phyloP scores from a whole-genome alignment of 331 rosid species.

The Cydonia oblonga region DNA sequence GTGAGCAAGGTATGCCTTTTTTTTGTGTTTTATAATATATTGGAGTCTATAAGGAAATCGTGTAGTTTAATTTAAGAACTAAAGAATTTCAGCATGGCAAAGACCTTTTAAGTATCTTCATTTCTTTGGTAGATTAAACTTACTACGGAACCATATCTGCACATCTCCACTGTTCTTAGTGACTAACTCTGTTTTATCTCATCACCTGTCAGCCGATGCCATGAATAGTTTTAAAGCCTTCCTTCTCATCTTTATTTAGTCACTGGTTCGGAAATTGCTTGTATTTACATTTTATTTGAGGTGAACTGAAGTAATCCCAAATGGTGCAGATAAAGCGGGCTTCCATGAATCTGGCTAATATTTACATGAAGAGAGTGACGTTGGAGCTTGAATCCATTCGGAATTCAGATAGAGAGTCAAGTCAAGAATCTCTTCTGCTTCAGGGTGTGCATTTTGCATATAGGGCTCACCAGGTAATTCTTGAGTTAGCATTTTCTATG shows the following conservation, averaged over 20 bases:
- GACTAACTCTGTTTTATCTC: not conserved
- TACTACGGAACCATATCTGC: not conserved
- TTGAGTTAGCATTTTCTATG: not conserved
- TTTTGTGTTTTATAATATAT: not conserved
- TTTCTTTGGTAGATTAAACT: not conserved
- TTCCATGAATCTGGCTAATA: conserved; percentile 69
- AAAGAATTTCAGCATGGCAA: not conserved
- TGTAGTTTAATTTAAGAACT: not conserved
- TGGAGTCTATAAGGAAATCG: not conserved
- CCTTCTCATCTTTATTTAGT: not conserved
- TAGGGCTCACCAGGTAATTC: conserved; percentile 71
- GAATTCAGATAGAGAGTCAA: conserved; percentile 59
- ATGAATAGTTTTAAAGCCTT: not conserved
- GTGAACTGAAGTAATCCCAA: not conserved
- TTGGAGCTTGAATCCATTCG: conserved; percentile 57
- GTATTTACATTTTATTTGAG: not conserved
- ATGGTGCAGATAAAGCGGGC: conserved; percentile 65
- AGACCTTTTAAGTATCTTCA: not conserved
- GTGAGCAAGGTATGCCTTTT: conserved; percentile 41
- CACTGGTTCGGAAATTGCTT: not conserved
- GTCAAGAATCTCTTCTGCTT: conserved; percentile 83
- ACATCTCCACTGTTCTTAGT: not conserved
- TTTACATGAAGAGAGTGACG: conserved; percentile 79
- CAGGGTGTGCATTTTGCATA: conserved; percentile 81
- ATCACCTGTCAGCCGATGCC: not conserved